Percentiles rank a stretch among this genome's conserved stretches.
These are phyloP conservation scores for Massarina eburnea DNA, from an alignment of 2,329 filamentous ascomycete species.

Conservation along the genomic window DNA sequence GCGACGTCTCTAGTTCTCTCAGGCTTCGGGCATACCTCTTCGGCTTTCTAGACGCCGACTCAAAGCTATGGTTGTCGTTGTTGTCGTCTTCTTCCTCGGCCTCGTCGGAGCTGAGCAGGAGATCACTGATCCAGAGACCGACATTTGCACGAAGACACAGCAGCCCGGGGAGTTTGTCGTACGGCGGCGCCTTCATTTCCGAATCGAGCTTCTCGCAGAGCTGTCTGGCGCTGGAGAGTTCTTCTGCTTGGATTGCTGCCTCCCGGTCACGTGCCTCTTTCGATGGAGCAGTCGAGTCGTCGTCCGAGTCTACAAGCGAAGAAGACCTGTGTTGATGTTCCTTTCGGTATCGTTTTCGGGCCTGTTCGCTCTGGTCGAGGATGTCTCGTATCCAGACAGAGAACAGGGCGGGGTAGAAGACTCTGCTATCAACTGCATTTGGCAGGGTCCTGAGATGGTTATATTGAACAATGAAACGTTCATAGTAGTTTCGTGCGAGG, in stretches of 20 bases:
- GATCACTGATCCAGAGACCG: constrained; percentile 72
- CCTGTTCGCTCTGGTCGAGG: constrained; percentile 59
- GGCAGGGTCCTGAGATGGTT: constrained; percentile 65
- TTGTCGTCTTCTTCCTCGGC: constrained; percentile 5
- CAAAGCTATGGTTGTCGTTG: neutral
- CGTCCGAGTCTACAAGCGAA: constrained; percentile 9
- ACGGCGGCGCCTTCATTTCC: constrained; percentile 69
- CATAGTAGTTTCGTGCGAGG: constrained; percentile 69
- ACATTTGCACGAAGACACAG: constrained; percentile 73
- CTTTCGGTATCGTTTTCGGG: constrained; percentile 23
- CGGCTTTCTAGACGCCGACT: constrained; percentile 11
- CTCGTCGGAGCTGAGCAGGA: constrained; percentile 48
- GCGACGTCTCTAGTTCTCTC: constrained; percentile 26
- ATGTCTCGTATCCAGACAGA: constrained; percentile 78
- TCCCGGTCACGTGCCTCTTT: constrained; percentile 25
- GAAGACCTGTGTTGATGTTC: neutral
- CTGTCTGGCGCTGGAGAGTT: constrained; percentile 61
- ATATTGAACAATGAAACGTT: constrained; percentile 74
- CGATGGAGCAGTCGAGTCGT: constrained; percentile 15
- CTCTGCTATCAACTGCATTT: constrained; percentile 63
- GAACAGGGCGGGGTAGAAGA: constrained; percentile 82
- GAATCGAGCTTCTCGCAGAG: constrained; percentile 72
- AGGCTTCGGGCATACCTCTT: constrained; percentile 17
- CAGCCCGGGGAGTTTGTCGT: constrained; percentile 66
- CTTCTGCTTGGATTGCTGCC: constrained; percentile 48